Evolutionary conservation across 2,329 filamentous ascomycete genomes (phyloP), one percentile per base, ranked within the genome.

Genomic region (Colletotrichum nymphaeae): DNA sequence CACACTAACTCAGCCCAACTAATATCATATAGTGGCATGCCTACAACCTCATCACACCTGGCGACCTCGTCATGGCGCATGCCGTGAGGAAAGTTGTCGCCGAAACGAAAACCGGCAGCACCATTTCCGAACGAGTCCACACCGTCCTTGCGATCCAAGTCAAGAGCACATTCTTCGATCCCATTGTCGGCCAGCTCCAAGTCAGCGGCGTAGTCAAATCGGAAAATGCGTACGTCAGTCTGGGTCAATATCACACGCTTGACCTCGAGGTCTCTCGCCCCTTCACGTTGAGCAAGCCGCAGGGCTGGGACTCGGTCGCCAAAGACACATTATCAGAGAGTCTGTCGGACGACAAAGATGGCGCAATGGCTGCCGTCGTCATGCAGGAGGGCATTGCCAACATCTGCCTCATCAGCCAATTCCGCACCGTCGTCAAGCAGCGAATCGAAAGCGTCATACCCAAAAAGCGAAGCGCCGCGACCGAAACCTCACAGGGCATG

Each of bases 381-480:
- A 96, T 99, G 93, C 94, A 97, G 78, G 96, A 98, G 78, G 93
- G 94, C 19, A 83, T 94, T 19, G 93, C 94, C 70, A 95, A 95
- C 81, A 93, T 97, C 75, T 96, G 94, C 81, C 87, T 95, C 26
- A 93, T 97, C 68, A 95, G 93, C 3, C 92, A 95, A 79, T 92
- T 93, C 81, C 93, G 94, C 77, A 96, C 94, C 4, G 88, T 96
- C 32, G 83, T 95, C 69, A 92, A 94, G 77, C 91, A 93, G 78
- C 84, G 88, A 32, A 86, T 97, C 37, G 92, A 95, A 82, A 88
- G 89, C 75, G 83, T 88, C 30, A 88, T 95, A 65, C 90, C 93
- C 46, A 89, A 91, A 82, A 94, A 95, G 84, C 87, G 92, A 58
- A 86, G 90, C 74, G 88, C 90, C 19, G 88, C 88, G 37, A 87